A percentile compares a stretch with the other conserved stretches of the same genome.
phyloP scores from a whole-genome alignment of 768 basidiomycete species.

The Russula ochroleuca region DNA sequence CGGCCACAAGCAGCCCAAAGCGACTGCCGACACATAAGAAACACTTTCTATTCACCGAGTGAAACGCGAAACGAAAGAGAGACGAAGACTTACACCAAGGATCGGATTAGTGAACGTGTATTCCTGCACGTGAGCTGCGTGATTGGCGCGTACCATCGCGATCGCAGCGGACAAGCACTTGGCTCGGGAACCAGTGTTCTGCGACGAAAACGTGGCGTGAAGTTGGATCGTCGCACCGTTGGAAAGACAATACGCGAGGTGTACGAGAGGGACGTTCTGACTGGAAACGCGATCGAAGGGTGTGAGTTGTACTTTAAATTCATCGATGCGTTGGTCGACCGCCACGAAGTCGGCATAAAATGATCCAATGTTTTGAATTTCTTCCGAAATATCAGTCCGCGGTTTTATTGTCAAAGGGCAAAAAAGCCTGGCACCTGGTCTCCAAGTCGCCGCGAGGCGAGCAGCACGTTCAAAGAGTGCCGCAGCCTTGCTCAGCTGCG shows the following conservation, averaged over 20 bases:
- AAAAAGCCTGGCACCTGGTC: constrained; percentile 30
- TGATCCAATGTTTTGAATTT: constrained; percentile 20
- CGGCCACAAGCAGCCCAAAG: constrained; percentile 26
- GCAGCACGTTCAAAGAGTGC: constrained; percentile 57
- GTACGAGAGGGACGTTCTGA: constrained; percentile 28
- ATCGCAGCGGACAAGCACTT: constrained; percentile 26
- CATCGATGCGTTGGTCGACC: constrained; percentile 34
- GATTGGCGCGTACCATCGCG: constrained; percentile 21
- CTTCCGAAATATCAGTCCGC: constrained; percentile 1
- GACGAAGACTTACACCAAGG: constrained; percentile 13
- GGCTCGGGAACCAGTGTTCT: constrained; percentile 24
- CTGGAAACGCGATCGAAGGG: constrained; percentile 25
- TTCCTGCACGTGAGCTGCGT: constrained; percentile 8
- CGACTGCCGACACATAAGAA: background rate
- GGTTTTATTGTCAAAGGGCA: background rate
- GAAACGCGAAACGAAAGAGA: background rate
- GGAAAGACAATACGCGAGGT: constrained; percentile 31
- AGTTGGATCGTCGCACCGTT: constrained; percentile 34
- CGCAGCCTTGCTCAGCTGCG: constrained; percentile 50
- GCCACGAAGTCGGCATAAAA: constrained; percentile 30
- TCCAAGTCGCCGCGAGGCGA: constrained; percentile 44
- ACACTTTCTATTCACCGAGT: background rate
- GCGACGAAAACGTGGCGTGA: constrained; percentile 29
- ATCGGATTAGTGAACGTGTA: constrained; percentile 6
- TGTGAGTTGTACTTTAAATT: constrained; percentile 30